phyloP scores from a whole-genome alignment of 495 filamentous ascomycete species.

The Staphylotrichum longicolle region DNA sequence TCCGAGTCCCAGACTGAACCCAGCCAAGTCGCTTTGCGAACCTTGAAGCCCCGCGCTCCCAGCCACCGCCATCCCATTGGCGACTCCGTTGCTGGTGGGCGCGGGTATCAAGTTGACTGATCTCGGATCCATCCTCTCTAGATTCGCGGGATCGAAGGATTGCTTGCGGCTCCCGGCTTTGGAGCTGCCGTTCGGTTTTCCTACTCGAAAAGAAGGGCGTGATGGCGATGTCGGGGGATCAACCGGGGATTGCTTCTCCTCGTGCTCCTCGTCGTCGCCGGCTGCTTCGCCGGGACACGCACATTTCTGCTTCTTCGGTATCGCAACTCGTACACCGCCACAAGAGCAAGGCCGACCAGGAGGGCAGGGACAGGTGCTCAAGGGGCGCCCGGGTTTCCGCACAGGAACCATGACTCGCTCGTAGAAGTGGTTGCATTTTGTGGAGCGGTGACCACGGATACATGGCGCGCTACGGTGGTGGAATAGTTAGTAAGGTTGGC shows the following conservation, averaged over 20 bases:
- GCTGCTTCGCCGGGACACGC: constrained; percentile 35
- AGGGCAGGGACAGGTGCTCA: constrained; percentile 73
- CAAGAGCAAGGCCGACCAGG: constrained; percentile 54
- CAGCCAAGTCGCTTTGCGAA: constrained; percentile 1
- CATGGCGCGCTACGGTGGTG: constrained; percentile 64
- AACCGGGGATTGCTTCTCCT: constrained; percentile 24
- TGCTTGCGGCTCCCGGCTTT: constrained; percentile 42
- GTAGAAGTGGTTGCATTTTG: constrained; percentile 74
- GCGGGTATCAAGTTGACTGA: constrained; percentile 40
- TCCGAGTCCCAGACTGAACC: constrained; percentile 11
- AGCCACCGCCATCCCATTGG: constrained; percentile 21
- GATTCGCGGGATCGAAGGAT: constrained; percentile 41
- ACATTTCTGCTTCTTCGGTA: constrained; percentile 52
- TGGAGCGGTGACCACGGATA: constrained; percentile 81
- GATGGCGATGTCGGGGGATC: constrained; percentile 39
- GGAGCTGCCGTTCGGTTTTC: constrained; percentile 34
- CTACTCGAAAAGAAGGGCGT: constrained; percentile 42
- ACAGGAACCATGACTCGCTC: constrained; percentile 73
- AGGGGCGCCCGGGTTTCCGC: constrained; percentile 74
- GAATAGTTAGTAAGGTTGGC: constrained; percentile 25
- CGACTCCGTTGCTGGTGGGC: constrained; percentile 20
- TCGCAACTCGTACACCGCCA: constrained; percentile 51
- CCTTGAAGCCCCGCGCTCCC: constrained; percentile 10
- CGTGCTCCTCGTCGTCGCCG: background rate
- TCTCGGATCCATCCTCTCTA: constrained; percentile 48